Percentiles rank a stretch among this genome's conserved stretches.
Evolutionary conservation across 331 rosid genomes (phyloP).

Genomic region (Arachis monticola): DNA sequence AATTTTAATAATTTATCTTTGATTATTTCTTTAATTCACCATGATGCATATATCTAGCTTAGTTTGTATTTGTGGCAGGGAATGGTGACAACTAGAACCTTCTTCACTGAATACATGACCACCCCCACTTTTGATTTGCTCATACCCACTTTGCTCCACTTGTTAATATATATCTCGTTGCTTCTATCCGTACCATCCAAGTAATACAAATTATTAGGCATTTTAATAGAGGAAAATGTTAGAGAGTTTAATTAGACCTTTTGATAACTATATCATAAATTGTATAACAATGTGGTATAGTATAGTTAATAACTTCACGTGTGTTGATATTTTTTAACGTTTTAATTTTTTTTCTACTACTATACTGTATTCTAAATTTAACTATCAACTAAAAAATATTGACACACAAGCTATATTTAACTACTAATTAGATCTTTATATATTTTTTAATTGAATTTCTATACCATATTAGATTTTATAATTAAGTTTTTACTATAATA

Average conservation of each 20-base stretch:
- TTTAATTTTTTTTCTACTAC: no score
- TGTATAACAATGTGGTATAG: no score
- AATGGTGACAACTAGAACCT: conserved; percentile 48
- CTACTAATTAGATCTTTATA: no score
- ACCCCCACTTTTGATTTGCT: not conserved
- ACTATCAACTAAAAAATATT: no score
- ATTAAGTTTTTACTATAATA: no score
- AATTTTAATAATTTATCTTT: no score
- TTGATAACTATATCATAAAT: no score
- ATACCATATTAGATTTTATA: not conserved
- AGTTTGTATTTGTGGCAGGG: not conserved
- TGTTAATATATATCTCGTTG: conserved; percentile 1
- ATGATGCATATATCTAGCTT: not conserved
- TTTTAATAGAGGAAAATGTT: not conserved
- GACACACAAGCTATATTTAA: no score
- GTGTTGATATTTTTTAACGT: no score
- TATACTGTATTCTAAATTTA: no score
- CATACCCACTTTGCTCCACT: not conserved
- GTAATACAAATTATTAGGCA: not conserved
- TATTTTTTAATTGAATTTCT: not conserved
- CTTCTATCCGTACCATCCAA: conserved; percentile 4
- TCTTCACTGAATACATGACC: conserved; percentile 31
- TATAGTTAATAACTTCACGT: no score
- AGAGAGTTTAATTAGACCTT: no score
- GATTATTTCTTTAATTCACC: not conserved